These are phyloP conservation scores for Nicotiana rustica DNA, from an alignment of 305 asterid species.

Conservation along the genomic window DNA sequence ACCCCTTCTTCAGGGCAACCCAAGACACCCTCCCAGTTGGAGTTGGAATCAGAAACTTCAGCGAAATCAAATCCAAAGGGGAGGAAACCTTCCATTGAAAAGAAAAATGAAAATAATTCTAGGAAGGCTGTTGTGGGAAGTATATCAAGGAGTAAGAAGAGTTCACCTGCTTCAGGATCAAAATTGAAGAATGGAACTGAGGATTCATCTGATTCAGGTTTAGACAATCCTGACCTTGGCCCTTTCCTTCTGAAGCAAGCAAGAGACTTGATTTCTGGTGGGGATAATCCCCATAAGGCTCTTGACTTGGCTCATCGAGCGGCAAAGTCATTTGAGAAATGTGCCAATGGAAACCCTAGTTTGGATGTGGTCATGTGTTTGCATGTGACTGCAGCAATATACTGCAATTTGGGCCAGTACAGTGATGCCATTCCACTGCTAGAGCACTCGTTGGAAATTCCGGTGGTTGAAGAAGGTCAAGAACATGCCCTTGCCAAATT, in stretches of 20 bases:
- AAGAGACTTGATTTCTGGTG: constrained; percentile 79
- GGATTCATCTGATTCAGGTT: constrained; percentile 56
- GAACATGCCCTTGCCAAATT: constrained; percentile 94
- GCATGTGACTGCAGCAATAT: constrained; percentile 86
- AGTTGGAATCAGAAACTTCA: constrained; percentile 57
- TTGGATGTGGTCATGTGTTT: constrained; percentile 83
- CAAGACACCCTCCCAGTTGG: constrained; percentile 53
- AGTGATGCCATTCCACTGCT: constrained; percentile 77
- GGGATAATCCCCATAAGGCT: constrained; percentile 77
- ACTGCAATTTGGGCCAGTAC: constrained; percentile 79
- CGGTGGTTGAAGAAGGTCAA: constrained; percentile 72
- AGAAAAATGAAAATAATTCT: constrained; percentile 46
- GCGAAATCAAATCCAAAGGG: constrained; percentile 62
- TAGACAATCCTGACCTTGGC: constrained; percentile 81
- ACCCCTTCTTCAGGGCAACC: constrained; percentile 52
- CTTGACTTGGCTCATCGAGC: constrained; percentile 81
- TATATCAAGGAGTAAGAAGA: constrained; percentile 49
- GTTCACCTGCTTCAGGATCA: constrained; percentile 43
- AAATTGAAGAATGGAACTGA: constrained; percentile 57
- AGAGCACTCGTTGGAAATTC: constrained; percentile 77
- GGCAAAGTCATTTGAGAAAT: constrained; percentile 77
- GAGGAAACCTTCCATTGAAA: constrained; percentile 52
- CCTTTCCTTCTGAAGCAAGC: constrained; percentile 91
- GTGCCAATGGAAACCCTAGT: constrained; percentile 70
- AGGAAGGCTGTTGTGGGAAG: constrained; percentile 49